phyloP scores from a whole-genome alignment of 441 rosid genomes.

The Pelargonium fulgidum region DNA sequence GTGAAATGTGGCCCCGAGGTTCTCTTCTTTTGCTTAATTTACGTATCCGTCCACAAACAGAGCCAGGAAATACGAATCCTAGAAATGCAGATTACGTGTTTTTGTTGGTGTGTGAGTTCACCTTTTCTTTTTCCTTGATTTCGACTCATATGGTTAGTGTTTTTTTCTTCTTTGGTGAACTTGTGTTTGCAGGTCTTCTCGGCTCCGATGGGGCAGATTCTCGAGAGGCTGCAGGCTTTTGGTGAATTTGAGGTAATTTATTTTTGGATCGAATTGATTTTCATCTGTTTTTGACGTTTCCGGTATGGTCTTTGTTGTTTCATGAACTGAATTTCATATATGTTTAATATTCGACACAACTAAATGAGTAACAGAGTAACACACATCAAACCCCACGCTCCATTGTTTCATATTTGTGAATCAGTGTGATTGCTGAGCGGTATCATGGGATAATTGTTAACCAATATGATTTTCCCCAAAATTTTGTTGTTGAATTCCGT shows the following conservation, averaged over 20 bases:
- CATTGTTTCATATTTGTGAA: no score
- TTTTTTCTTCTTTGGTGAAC: constrained; percentile 1
- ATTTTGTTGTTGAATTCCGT: neutral
- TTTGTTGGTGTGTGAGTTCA: neutral
- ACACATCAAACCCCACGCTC: no score
- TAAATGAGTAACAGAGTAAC: neutral
- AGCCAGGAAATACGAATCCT: neutral
- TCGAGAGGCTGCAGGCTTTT: constrained; percentile 59
- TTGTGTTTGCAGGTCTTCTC: constrained; percentile 49
- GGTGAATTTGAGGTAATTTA: constrained; percentile 79
- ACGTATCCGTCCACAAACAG: constrained; percentile 8
- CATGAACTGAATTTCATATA: neutral
- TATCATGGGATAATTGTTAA: no score
- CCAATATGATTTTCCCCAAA: neutral
- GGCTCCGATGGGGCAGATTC: constrained; percentile 70
- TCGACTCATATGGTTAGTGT: neutral
- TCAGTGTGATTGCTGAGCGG: no score
- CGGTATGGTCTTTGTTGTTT: neutral
- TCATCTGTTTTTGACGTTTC: no score
- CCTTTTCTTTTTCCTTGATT: neutral
- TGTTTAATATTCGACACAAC: neutral
- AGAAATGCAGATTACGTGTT: neutral
- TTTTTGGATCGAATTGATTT: neutral
- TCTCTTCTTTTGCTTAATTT: constrained; percentile 29
- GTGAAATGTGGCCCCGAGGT: constrained; percentile 91